These are phyloP conservation scores for Fusarium heterosporum DNA, from an alignment of 2,329 filamentous ascomycete species.

Conservation along the genomic window DNA sequence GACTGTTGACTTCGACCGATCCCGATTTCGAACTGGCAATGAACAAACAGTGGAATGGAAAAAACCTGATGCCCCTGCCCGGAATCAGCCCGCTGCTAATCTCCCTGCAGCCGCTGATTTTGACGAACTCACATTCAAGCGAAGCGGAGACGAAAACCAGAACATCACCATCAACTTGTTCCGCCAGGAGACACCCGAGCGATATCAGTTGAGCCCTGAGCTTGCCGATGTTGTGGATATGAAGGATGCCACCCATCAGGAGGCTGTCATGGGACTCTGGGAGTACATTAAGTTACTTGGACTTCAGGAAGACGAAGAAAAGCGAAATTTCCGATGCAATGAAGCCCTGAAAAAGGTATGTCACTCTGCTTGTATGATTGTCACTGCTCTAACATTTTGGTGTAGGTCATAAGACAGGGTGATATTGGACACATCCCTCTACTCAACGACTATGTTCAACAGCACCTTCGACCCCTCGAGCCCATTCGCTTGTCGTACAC, in stretches of 20 bases:
- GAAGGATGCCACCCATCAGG: slow-evolving; percentile 85
- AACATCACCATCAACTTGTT: slow-evolving; percentile 90
- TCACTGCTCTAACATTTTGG: slow-evolving; percentile 42
- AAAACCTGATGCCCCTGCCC: slow-evolving; percentile 73
- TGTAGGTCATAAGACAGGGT: slow-evolving; percentile 76
- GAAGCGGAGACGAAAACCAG: slow-evolving; percentile 90
- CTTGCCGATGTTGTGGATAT: slow-evolving; percentile 88
- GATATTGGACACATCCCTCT: slow-evolving; percentile 88
- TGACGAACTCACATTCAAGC: slow-evolving; percentile 90
- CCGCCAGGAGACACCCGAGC: slow-evolving; percentile 86
- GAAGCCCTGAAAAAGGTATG: slow-evolving; percentile 80
- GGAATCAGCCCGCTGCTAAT: slow-evolving; percentile 56
- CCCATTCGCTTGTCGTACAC: slow-evolving; percentile 91
- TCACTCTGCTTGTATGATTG: background rate
- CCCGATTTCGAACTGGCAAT: slow-evolving; percentile 65
- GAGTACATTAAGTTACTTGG: slow-evolving; percentile 90
- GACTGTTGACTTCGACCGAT: slow-evolving; percentile 77
- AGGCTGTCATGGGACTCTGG: slow-evolving; percentile 92
- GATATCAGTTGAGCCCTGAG: slow-evolving; percentile 81
- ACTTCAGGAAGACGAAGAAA: slow-evolving; percentile 94
- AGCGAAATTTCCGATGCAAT: slow-evolving; percentile 91
- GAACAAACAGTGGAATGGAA: slow-evolving; percentile 84
- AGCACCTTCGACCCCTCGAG: slow-evolving; percentile 81
- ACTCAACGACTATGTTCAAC: slow-evolving; percentile 81
- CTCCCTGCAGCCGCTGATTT: slow-evolving; percentile 78